Evolutionary conservation across 2,329 filamentous ascomycete genomes (phyloP), one percentile per base, ranked within the genome.

Genomic region (Fusarium napiforme): DNA sequence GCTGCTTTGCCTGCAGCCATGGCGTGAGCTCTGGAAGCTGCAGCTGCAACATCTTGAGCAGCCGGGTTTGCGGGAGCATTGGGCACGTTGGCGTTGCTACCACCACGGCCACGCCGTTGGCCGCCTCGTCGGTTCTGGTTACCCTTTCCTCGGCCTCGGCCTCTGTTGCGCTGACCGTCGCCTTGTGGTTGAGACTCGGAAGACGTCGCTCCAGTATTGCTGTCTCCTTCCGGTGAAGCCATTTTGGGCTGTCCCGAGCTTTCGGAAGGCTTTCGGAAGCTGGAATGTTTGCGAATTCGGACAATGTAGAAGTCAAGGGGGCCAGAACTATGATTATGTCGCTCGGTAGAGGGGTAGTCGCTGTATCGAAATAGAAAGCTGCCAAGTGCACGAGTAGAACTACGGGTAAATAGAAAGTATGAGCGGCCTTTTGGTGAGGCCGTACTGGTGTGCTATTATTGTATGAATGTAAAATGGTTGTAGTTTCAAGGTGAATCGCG

Each of bases 71-170:
- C 76, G 5, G 77, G 76, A 4, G 73, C 57, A 5, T 60, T 65
- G 16, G 61, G 60, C 19, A 61, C 62, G 58, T 70, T 64, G 45
- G 73, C 64, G 36, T 73, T 75, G 34, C 76, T 76, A 39, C 75
- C 76, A 40, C 79, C 80, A 59, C 78, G 76, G 66, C 78, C 78
- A 50, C 78, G 70, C 26, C 81, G 80, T 59, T 79, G 75, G 59
- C 80, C 83, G 75, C 84, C 78, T 72, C 76, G 74, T 26, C 82
- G 81, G 68, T 81, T 79, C 52, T 82, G 81, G 46, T 83, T 82
- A 43, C 82, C 79, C 55, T 79, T 78, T 58, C 84, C 84, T 56
- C 85, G 82, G 56, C 84, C 85, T 72, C 85, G 82, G 60, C 84
- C 83, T 55, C 85, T 81, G 30, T 83, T 84, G 77, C 84, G 72